Conservation (phyloP, 2,329 filamentous ascomycete genomes). For the Nectriaceae sp. region DNA sequence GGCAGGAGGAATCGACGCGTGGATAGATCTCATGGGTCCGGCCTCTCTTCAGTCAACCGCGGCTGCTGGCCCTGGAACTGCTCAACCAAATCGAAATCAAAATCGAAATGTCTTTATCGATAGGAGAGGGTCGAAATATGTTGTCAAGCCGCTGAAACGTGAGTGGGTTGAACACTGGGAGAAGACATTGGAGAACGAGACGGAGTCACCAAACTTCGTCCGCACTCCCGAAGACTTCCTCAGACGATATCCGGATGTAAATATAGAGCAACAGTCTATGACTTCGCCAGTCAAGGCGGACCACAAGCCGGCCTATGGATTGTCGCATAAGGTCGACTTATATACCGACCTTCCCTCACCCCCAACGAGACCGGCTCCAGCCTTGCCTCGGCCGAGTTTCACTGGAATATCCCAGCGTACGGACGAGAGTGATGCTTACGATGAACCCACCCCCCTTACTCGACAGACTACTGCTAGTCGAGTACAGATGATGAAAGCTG, state of each 20-base stretch:
- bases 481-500: slow-evolving; percentile 32
- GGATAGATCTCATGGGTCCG: slow-evolving; percentile 78
- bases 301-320: slow-evolving; percentile 28
- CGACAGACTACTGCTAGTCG: slow-evolving; percentile 30
- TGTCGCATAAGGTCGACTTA: slow-evolving; percentile 40
- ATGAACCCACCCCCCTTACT: slow-evolving; percentile 41
- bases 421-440: slow-evolving; percentile 37
- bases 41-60: slow-evolving; percentile 56
- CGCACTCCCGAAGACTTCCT: slow-evolving; percentile 83
- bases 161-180: slow-evolving; percentile 84
- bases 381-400: slow-evolving; percentile 72
- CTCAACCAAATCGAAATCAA: slow-evolving; percentile 30
- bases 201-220: slow-evolving; percentile 55
- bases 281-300: slow-evolving; percentile 37
- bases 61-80: slow-evolving; percentile 28
- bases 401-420: slow-evolving; percentile 64
- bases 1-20: slow-evolving; percentile 80
- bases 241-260: slow-evolving; percentile 74
- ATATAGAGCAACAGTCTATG: slow-evolving; percentile 64
- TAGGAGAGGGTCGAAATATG: slow-evolving; percentile 46
- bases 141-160: slow-evolving; percentile 69
- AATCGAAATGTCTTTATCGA: slow-evolving; percentile 30
- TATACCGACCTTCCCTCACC: slow-evolving; percentile 55
- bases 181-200: slow-evolving; percentile 69
- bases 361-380: slow-evolving; percentile 67